A percentile compares a stretch with the other conserved stretches of the same genome.
These are phyloP conservation scores for Monilinia vaccinii-corymbosi DNA, from an alignment of 2,329 filamentous ascomycete genomes.

Conservation along the genomic window DNA sequence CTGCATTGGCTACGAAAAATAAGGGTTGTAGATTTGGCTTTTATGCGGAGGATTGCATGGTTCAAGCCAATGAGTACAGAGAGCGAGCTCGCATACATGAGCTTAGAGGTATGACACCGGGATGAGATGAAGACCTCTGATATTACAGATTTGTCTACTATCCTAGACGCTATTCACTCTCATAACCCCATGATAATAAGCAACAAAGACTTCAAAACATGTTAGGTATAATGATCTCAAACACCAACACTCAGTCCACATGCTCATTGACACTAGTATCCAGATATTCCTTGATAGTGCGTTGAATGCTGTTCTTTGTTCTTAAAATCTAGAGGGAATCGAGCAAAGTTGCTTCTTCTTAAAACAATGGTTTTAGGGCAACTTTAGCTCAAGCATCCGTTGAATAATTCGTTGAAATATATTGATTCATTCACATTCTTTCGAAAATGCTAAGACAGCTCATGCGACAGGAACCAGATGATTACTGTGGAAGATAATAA, in stretches of 20 bases:
- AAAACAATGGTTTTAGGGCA: no score
- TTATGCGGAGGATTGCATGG: background rate
- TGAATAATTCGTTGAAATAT: no score
- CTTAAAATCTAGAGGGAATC: no score
- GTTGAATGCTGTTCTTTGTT: no score
- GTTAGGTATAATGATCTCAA: background rate
- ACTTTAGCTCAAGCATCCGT: no score
- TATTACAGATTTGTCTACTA: background rate
- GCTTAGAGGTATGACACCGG: background rate
- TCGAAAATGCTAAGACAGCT: no score
- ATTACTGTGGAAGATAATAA: no score
- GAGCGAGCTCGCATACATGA: background rate
- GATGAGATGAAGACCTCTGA: background rate
- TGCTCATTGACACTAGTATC: background rate
- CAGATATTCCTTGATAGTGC: background rate
- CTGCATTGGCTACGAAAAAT: constrained; percentile 38
- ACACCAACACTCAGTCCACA: background rate
- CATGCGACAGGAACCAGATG: no score
- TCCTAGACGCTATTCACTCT: background rate
- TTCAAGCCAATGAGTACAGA: background rate
- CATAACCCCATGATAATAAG: background rate
- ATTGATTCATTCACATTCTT: no score
- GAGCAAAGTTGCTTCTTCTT: no score
- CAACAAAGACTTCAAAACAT: background rate
- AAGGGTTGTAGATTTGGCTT: constrained; percentile 3